phyloP scores from a whole-genome alignment of 441 rosid genomes.

The Populus hybrid region DNA sequence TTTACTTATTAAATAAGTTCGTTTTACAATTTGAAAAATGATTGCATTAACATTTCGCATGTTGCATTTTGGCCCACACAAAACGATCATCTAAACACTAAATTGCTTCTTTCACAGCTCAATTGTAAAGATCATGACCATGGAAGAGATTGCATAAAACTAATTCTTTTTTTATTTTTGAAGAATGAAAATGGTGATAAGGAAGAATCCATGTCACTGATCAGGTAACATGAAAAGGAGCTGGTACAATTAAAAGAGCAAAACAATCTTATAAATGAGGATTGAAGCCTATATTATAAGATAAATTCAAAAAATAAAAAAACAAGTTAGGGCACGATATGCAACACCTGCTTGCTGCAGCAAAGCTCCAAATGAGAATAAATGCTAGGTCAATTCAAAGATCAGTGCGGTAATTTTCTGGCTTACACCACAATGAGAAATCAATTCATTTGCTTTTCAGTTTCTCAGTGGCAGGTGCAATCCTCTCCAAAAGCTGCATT shows the following conservation, averaged over 20 bases:
- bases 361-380: not conserved
- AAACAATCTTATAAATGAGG: not conserved
- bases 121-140: not conserved
- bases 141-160: not conserved
- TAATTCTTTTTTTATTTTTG: too few species aligned
- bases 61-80: not conserved
- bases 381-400: constrained; percentile 33
- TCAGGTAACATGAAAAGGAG: not conserved
- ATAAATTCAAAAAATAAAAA: not conserved
- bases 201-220: not conserved
- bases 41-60: not conserved
- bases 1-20: not conserved
- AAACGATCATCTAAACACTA: not conserved
- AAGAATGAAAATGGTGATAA: too few species aligned
- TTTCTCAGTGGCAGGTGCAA: constrained; percentile 73
- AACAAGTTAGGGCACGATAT: constrained; percentile 5
- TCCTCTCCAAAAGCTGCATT: constrained; percentile 73
- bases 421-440: constrained; percentile 88
- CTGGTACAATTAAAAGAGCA: not conserved
- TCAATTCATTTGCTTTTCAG: constrained; percentile 75
- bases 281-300: not conserved
- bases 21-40: not conserved
- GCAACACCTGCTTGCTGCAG: constrained; percentile 25
- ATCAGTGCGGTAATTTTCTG: constrained; percentile 65
- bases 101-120: not conserved